These are phyloP conservation scores for Aegilops sharonensis DNA, from an alignment of 176 grass and related monocot genomes.

Conservation along the genomic window DNA sequence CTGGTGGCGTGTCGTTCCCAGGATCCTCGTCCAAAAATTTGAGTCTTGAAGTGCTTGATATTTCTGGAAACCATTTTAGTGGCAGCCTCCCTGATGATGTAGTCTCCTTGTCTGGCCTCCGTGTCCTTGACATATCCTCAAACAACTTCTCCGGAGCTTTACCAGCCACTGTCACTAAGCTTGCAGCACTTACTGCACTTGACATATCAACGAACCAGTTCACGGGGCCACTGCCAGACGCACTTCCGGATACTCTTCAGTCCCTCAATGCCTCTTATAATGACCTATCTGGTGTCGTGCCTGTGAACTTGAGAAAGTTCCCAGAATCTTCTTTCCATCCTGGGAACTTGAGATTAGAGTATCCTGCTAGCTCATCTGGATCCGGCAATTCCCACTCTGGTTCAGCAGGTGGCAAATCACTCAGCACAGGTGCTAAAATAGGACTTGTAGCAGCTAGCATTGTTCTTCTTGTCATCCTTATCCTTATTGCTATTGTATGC, in stretches of 20 bases:
- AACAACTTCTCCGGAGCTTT: slow-evolving; percentile 88
- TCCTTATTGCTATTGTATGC: slow-evolving; percentile 58
- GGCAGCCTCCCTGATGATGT: slow-evolving; percentile 82
- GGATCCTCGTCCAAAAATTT: slow-evolving; percentile 56
- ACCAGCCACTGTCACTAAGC: slow-evolving; percentile 57
- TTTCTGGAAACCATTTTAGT: slow-evolving; percentile 81
- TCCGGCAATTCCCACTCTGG: slow-evolving; percentile 46
- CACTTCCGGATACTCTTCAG: slow-evolving; percentile 60
- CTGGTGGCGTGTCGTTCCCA: slow-evolving; percentile 55
- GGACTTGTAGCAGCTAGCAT: slow-evolving; percentile 63
- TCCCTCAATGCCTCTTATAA: slow-evolving; percentile 92
- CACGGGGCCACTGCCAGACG: slow-evolving; percentile 64
- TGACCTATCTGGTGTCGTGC: slow-evolving; percentile 86
- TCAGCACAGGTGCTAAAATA: slow-evolving; percentile 52
- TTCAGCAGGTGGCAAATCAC: slow-evolving; percentile 40
- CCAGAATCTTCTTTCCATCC: slow-evolving; percentile 98
- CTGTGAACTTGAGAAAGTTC: slow-evolving; percentile 86
- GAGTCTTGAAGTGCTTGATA: slow-evolving; percentile 71
- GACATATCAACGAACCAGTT: slow-evolving; percentile 84
- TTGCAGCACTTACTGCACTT: slow-evolving; percentile 63
- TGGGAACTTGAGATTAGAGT: slow-evolving; percentile 79
- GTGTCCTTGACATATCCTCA: slow-evolving; percentile 72
- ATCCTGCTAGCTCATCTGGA: slow-evolving; percentile 60
- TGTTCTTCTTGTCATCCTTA: slow-evolving; percentile 61
- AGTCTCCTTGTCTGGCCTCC: slow-evolving; percentile 61